Percentiles rank a stretch among this genome's conserved stretches.
These are phyloP conservation scores for Tuber calosporum DNA, from an alignment of 495 filamentous ascomycete species.

Conservation along the genomic window DNA sequence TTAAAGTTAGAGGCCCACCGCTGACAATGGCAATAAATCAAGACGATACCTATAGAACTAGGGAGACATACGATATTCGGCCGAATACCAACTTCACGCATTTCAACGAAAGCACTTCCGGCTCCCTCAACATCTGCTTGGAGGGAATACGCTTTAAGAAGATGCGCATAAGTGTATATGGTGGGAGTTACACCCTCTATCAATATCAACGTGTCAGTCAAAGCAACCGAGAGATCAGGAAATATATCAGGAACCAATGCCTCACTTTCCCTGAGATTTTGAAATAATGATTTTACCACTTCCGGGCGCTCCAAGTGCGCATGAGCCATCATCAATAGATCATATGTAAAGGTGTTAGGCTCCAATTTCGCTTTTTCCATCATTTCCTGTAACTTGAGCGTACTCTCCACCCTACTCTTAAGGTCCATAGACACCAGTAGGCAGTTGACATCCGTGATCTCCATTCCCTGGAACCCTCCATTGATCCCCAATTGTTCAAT, in stretches of 20 bases:
- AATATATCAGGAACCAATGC: background rate
- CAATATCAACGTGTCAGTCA: constrained; percentile 13
- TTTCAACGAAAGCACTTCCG: constrained; percentile 34
- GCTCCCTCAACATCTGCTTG: constrained; percentile 30
- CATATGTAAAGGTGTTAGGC: constrained; percentile 35
- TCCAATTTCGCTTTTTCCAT: constrained; percentile 19
- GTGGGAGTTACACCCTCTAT: constrained; percentile 34
- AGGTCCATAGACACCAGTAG: constrained; percentile 25
- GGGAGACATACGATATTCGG: constrained; percentile 28
- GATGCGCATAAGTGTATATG: constrained; percentile 34
- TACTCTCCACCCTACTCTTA: constrained; percentile 23
- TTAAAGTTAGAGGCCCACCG: background rate
- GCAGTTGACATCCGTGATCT: constrained; percentile 29
- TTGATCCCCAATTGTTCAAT: constrained; percentile 24
- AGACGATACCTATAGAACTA: background rate
- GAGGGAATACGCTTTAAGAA: constrained; percentile 38
- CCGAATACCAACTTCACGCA: constrained; percentile 30
- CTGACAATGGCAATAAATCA: background rate
- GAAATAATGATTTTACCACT: constrained; percentile 33
- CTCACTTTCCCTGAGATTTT: constrained; percentile 32
- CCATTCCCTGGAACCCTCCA: constrained; percentile 32
- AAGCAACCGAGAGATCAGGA: background rate
- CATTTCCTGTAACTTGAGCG: constrained; percentile 28
- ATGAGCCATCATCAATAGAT: constrained; percentile 37
- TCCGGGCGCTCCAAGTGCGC: constrained; percentile 17